A percentile compares a stretch with the other conserved stretches of the same genome.
phyloP scores from a whole-genome alignment of 108 stramenopile genomes.

The Fragilariopsis cylindrus region DNA sequence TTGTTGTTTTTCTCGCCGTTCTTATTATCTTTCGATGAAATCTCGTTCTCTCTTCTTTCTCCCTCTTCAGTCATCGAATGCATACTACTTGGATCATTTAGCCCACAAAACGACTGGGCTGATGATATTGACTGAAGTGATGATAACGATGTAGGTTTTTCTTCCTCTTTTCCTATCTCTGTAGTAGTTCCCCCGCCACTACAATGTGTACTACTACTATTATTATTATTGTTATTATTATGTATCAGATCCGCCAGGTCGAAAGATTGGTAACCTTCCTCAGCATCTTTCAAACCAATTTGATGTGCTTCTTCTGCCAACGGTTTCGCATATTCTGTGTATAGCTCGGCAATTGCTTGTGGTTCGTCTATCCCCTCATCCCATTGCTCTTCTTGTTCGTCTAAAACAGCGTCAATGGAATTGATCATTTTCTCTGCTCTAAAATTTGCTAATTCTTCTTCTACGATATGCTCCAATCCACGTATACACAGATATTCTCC shows the following conservation, averaged over 20 bases:
- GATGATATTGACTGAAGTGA: too few relatives aligned
- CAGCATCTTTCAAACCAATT: constrained; percentile 33
- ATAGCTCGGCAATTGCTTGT: constrained; percentile 35
- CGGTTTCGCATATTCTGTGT: constrained; percentile 36
- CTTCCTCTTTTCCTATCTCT: too few relatives aligned
- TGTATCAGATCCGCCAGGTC: background rate
- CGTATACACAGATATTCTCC: constrained; percentile 40
- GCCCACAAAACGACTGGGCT: too few relatives aligned
- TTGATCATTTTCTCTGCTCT: constrained; percentile 46
- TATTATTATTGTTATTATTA: too few relatives aligned
- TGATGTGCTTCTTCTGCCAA: constrained; percentile 31
- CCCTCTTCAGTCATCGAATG: too few relatives aligned
- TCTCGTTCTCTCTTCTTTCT: background rate
- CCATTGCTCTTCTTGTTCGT: constrained; percentile 42
- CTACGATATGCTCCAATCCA: constrained; percentile 39
- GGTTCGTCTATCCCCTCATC: constrained; percentile 41
- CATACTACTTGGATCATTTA: too few relatives aligned
- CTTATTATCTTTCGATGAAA: background rate
- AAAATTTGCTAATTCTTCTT: constrained; percentile 44
- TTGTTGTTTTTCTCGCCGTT: constrained; percentile 6
- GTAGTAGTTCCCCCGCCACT: too few relatives aligned
- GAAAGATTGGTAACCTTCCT: constrained; percentile 21
- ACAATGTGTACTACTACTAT: too few relatives aligned
- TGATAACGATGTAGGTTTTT: too few relatives aligned
- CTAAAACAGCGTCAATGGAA: constrained; percentile 44